phyloP scores from a whole-genome alignment of 163 green algal genomes.

The Coccomyxa subellipsoidea region DNA sequence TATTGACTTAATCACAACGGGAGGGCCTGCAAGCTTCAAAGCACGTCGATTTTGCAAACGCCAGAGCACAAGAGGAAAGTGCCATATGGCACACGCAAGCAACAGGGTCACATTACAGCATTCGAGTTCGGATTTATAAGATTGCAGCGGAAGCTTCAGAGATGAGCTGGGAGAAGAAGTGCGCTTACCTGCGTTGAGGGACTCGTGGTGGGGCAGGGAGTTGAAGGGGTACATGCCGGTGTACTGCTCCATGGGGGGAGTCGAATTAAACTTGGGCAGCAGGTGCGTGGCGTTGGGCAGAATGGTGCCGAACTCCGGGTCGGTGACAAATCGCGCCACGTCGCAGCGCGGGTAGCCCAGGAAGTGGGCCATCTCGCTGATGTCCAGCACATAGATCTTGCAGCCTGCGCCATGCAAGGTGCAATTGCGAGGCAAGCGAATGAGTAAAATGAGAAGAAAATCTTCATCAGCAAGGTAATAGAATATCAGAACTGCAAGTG shows the following conservation, averaged over 20 bases:
- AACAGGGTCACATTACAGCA: no score
- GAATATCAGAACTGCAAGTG: no score
- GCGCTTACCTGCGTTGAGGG: slow-evolving; percentile 3
- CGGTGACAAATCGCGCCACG: not conserved
- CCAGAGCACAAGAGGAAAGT: no score
- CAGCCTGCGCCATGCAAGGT: not conserved
- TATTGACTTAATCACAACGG: no score
- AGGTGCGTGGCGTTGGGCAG: slow-evolving; percentile 3
- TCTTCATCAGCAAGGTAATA: no score
- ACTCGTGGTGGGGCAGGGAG: not conserved
- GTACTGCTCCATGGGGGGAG: not conserved
- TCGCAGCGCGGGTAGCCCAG: slow-evolving; percentile 4
- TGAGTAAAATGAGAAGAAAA: no score
- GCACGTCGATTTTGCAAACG: no score
- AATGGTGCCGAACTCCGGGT: slow-evolving; percentile 1
- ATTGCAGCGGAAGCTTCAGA: no score
- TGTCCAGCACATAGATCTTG: slow-evolving; percentile 10
- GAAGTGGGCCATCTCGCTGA: not conserved
- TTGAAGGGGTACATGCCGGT: slow-evolving; percentile 7
- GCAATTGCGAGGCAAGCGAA: not conserved
- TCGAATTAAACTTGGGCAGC: not conserved
- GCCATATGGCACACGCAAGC: no score
- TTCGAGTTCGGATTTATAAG: no score
- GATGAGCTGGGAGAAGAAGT: not conserved
- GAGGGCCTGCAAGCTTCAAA: no score